These are phyloP conservation scores for Dysphania ambrosioides DNA, from an alignment of 148 eudicot genomes.

Conservation along the genomic window DNA sequence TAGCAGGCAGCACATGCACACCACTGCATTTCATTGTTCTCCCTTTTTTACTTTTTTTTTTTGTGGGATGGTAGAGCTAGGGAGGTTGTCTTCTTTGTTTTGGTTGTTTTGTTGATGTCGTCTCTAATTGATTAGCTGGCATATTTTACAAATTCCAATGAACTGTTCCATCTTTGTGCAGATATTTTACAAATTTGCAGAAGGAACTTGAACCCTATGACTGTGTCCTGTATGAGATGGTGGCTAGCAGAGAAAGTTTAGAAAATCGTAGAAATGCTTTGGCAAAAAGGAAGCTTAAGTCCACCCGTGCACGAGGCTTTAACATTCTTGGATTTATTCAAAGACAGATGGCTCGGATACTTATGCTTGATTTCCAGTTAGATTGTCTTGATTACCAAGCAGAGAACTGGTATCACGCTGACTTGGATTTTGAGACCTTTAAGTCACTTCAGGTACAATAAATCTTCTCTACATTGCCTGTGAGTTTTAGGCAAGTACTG, in stretches of 20 bases:
- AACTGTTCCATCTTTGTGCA: constrained; percentile 33
- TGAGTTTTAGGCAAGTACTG: background rate
- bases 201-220: constrained; percentile 80
- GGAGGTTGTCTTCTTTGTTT: background rate
- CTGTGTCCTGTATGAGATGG: constrained; percentile 98
- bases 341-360: constrained; percentile 80
- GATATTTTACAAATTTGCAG: constrained; percentile 84
- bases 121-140: background rate
- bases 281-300: constrained; percentile 48
- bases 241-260: constrained; percentile 81
- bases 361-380: constrained; percentile 84
- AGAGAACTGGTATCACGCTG: constrained; percentile 96
- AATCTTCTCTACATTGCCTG: constrained; percentile 1
- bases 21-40: background rate
- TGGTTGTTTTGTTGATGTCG: background rate
- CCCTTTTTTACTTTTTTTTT: background rate
- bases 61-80: background rate
- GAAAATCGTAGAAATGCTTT: constrained; percentile 54
- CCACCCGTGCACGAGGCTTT: constrained; percentile 63
- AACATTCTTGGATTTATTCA: constrained; percentile 86
- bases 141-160: background rate
- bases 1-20: background rate
- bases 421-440: constrained; percentile 94
- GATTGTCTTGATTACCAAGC: constrained; percentile 90
- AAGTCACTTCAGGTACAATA: constrained; percentile 72